phyloP scores from a whole-genome alignment of 2,329 filamentous ascomycete species.

The Aspergillus novofumigatus region DNA sequence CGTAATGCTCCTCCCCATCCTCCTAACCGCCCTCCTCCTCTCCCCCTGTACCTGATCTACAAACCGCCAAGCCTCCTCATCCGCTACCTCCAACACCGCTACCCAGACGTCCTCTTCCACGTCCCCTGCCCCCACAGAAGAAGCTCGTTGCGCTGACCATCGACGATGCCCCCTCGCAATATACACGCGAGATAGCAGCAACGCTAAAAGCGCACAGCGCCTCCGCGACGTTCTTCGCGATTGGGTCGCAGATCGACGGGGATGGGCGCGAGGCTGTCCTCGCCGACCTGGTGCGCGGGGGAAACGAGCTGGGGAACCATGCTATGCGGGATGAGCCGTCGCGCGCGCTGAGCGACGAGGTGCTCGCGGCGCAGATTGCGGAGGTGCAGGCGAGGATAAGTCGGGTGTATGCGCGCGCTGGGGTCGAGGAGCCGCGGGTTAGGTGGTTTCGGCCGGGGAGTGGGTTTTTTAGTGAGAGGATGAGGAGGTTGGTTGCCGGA shows the following conservation, averaged over 20 bases:
- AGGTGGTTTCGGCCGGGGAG: slow-evolving; percentile 80
- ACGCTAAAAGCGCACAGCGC: slow-evolving; percentile 64
- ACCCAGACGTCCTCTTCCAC: slow-evolving; percentile 77
- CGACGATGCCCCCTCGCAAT: slow-evolving; percentile 74
- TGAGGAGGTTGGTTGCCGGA: slow-evolving; percentile 57
- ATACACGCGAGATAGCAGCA: slow-evolving; percentile 67
- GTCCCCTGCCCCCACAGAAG: slow-evolving; percentile 44
- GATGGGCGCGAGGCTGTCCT: slow-evolving; percentile 53
- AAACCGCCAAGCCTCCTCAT: slow-evolving; percentile 73
- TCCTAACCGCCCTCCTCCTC: slow-evolving; percentile 23
- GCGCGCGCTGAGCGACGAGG: slow-evolving; percentile 53
- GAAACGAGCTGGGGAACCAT: slow-evolving; percentile 78
- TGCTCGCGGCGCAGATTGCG: slow-evolving; percentile 60
- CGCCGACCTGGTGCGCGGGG: slow-evolving; percentile 54
- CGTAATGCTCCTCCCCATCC: slow-evolving; percentile 36
- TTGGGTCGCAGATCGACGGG: slow-evolving; percentile 68
- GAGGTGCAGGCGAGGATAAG: slow-evolving; percentile 60
- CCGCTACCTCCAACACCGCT: slow-evolving; percentile 63
- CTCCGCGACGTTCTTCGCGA: slow-evolving; percentile 82
- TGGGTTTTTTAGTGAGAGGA: slow-evolving; percentile 71
- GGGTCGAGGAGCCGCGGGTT: slow-evolving; percentile 40
- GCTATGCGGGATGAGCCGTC: slow-evolving; percentile 84
- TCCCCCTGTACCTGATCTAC: slow-evolving; percentile 68
- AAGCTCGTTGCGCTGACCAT: slow-evolving; percentile 78
- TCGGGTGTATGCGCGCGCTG: slow-evolving; percentile 49